Evolutionary conservation across 2,329 filamentous ascomycete species (phyloP), one percentile per base, ranked within the genome.

Genomic region (Orbilia oligospora): DNA sequence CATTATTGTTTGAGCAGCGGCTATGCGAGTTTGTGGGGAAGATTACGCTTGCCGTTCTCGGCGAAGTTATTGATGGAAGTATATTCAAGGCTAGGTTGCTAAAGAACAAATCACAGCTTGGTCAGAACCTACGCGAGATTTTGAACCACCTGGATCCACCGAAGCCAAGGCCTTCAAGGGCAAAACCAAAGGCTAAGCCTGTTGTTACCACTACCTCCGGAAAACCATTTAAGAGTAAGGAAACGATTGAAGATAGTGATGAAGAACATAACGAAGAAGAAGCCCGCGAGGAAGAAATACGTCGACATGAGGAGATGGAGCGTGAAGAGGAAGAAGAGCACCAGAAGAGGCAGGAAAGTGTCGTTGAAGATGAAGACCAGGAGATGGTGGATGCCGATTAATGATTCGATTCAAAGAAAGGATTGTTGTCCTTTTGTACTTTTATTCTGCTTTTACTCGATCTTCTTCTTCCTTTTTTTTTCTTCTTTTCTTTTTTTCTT

Each of bases 11-110:
- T 0, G 96, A 98, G 84, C 92, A 95, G 83, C 89, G 91, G 20
- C 88, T 98, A 0, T 98, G 95, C 84, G 92, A 95, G 82, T 87
- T 97, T 27, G 91, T 94, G 0, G 91, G 90, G 80, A 97, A 96
- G 83, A 89, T 97, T 51, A 92, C 97, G 44, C 88, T 97, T 49
- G 92, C 91, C 12, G 90, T 97, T 22, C 87, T 92, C 9, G 93
- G 91, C 20, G 90, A 90, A 67, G 90, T 94, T 48, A 87, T 97
- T 64, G 93, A 97, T 83, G 85, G 87, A 49, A 87, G 86, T 0
- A 89, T 89, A 83, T 87, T 97, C 41, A 89, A 89, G 80, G 89
- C 90, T 81, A 88, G 94, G 20, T 86, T 99, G 22, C 87, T 91
- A 82, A 88, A 93, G 80, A 97, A 99, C 85, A 91, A 91, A 83